Evolutionary conservation across 1,284 basidiomycete genomes (phyloP).

Genomic region (Fomes fomentarius): DNA sequence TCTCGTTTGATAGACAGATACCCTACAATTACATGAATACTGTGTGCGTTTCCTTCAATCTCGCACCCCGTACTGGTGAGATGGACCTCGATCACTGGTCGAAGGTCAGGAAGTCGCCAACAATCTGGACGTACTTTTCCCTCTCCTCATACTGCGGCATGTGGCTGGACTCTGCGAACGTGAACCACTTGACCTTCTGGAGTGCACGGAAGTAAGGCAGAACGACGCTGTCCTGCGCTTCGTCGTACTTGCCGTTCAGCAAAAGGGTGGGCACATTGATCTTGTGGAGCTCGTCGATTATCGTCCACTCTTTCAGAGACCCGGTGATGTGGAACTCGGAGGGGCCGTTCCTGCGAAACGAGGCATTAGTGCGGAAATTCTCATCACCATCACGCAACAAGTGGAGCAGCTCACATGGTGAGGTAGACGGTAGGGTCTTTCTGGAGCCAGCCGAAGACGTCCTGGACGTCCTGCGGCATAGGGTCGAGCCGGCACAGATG

Average conservation of each 20-base stretch:
- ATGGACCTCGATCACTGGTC: too few relatives aligned
- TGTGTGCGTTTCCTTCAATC: too few relatives aligned
- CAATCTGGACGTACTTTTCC: constrained; percentile 44
- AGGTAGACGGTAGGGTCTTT: constrained; percentile 52
- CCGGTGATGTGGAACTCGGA: constrained; percentile 26
- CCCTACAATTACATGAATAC: too few relatives aligned
- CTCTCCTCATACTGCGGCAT: constrained; percentile 50
- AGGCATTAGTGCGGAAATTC: background rate
- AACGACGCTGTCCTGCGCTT: constrained; percentile 23
- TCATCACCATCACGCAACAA: background rate
- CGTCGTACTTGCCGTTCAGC: constrained; percentile 28
- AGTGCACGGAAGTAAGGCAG: constrained; percentile 16
- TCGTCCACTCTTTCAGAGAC: constrained; percentile 26
- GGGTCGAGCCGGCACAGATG: constrained; percentile 51
- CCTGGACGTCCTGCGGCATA: constrained; percentile 38
- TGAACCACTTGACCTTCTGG: constrained; percentile 46
- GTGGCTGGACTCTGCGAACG: constrained; percentile 49
- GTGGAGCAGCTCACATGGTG: constrained; percentile 38
- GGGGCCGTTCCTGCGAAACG: constrained; percentile 8
- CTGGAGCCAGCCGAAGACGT: constrained; percentile 30
- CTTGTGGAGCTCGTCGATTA: constrained; percentile 19
- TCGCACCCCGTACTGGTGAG: too few relatives aligned
- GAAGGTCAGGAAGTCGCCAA: constrained; percentile 36
- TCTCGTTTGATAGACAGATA: too few relatives aligned
- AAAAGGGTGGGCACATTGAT: constrained; percentile 28